Conservation (phyloP, 2,329 filamentous ascomycete genomes). For the Penicillium palitans region DNA sequence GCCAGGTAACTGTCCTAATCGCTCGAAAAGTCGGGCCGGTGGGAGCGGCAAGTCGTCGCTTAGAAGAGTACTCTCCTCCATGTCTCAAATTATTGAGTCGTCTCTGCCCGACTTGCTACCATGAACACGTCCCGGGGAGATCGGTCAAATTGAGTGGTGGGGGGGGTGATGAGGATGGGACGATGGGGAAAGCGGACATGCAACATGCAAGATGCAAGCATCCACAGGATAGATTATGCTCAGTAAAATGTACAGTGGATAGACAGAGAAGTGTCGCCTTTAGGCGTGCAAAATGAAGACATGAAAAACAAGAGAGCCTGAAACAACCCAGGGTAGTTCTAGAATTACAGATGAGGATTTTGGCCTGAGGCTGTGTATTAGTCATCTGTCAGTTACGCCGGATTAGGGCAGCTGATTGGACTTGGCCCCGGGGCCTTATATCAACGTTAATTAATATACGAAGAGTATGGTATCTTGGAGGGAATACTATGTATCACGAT, state of each 20-base stretch:
- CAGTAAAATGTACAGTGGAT: neutral
- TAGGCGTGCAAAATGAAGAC: neutral
- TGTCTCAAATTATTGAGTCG: constrained; percentile 19
- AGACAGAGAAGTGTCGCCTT: neutral
- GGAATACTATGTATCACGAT: no score
- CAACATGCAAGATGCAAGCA: constrained; percentile 23
- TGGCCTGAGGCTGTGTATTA: constrained; percentile 3
- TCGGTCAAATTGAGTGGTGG: constrained; percentile 1
- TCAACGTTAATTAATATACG: neutral
- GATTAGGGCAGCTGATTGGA: neutral
- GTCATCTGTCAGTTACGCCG: constrained; percentile 1
- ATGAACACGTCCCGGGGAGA: constrained; percentile 16
- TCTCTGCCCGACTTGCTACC: constrained; percentile 13
- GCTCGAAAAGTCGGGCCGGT: constrained; percentile 69
- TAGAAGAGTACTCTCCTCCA: constrained; percentile 41
- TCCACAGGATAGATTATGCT: neutral
- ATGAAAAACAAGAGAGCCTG: neutral
- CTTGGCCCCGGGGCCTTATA: neutral
- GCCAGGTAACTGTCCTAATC: constrained; percentile 69
- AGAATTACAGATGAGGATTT: neutral
- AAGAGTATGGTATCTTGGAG: neutral
- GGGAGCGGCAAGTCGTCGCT: constrained; percentile 55
- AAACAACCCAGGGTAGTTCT: neutral
- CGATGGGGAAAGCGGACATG: constrained; percentile 22
- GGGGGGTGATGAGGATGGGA: constrained; percentile 8